These are phyloP conservation scores for Penicillium coprophilum DNA, from an alignment of 495 filamentous ascomycete species.

Conservation along the genomic window DNA sequence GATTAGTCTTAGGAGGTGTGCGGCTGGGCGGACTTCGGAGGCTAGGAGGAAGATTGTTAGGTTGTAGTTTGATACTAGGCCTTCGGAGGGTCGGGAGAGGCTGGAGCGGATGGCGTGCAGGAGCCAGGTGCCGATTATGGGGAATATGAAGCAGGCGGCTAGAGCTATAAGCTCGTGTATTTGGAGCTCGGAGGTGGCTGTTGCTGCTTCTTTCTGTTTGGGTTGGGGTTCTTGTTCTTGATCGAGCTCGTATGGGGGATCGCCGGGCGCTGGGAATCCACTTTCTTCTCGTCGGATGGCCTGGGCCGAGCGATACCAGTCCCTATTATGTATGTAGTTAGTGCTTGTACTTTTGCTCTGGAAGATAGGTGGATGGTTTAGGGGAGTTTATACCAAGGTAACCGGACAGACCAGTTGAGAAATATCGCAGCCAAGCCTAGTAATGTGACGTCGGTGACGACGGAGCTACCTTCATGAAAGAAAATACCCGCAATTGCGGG, in stretches of 20 bases:
- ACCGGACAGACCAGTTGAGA: conserved; percentile 87
- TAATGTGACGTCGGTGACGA: conserved; percentile 83
- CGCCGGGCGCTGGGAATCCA: conserved; percentile 46
- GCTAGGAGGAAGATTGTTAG: conserved; percentile 91
- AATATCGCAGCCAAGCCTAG: conserved; percentile 78
- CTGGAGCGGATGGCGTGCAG: conserved; percentile 72
- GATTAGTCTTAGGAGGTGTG: conserved; percentile 78
- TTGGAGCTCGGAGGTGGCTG: conserved; percentile 64
- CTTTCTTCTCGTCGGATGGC: conserved; percentile 49
- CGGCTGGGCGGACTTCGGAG: conserved; percentile 76
- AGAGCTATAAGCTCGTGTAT: conserved; percentile 73
- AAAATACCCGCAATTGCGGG: conserved; percentile 83
- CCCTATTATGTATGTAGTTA: conserved; percentile 47
- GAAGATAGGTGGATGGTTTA: not conserved
- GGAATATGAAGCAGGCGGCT: conserved; percentile 74
- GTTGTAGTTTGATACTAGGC: conserved; percentile 87
- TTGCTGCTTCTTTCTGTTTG: conserved; percentile 4
- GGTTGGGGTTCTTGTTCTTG: conserved; percentile 12
- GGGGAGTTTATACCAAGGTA: conserved; percentile 68
- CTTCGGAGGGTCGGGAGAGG: conserved; percentile 79
- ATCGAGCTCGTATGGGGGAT: conserved; percentile 29
- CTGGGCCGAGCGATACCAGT: conserved; percentile 88
- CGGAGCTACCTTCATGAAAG: conserved; percentile 76
- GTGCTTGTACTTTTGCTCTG: not conserved
- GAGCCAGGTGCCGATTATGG: conserved; percentile 73